These are phyloP conservation scores for Populus simonii DNA, from an alignment of 345 rosid genomes.

Conservation along the genomic window DNA sequence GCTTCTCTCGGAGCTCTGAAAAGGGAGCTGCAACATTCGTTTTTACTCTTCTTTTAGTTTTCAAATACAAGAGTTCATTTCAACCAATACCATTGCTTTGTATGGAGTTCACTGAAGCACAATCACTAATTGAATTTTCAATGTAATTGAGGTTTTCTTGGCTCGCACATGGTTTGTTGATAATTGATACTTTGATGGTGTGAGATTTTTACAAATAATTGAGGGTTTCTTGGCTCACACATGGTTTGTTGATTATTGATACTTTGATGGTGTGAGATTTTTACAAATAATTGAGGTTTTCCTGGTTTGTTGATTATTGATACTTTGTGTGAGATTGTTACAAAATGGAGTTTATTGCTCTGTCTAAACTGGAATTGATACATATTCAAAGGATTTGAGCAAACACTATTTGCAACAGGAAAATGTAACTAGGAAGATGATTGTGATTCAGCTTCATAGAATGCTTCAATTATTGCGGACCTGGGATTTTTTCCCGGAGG, in stretches of 20 bases:
- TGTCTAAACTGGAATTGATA: neutral
- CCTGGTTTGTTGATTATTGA: neutral
- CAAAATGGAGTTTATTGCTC: conserved; percentile 3
- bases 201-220: neutral
- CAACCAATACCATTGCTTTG: neutral
- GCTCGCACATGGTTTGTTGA: neutral
- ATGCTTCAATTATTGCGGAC: conserved; percentile 42
- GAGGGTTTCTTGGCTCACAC: neutral
- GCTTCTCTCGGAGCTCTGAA: neutral
- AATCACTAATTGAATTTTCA: neutral
- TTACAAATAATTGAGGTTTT: neutral
- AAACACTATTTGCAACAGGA: conserved; percentile 9
- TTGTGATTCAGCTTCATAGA: neutral
- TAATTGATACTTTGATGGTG: neutral
- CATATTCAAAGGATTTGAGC: neutral
- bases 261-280: neutral
- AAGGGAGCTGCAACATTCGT: neutral
- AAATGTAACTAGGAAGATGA: neutral
- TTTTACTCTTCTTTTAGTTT: neutral
- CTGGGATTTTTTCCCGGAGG: conserved; percentile 80
- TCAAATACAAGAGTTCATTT: neutral
- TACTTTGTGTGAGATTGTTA: neutral
- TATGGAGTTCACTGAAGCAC: neutral
- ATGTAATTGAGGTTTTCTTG: neutral
- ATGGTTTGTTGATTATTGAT: neutral